Conservation (phyloP, 139 green algal species). For the Eudorina sp. region DNA sequence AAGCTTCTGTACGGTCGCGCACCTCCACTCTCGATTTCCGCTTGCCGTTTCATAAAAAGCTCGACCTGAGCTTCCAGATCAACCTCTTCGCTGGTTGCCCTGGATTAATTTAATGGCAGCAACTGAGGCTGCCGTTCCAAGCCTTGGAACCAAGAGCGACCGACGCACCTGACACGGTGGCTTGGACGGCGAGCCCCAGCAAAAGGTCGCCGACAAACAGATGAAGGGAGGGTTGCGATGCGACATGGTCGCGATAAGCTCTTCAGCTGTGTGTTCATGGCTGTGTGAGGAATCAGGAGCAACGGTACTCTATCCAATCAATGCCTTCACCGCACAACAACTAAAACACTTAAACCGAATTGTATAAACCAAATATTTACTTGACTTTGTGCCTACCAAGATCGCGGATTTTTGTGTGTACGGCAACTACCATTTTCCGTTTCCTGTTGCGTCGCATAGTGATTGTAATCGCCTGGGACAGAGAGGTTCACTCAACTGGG, state of each 20-base stretch:
- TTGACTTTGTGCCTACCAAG: too few species aligned
- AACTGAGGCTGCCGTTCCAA: not conserved
- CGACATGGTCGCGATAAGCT: not conserved
- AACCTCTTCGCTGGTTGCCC: constrained; percentile 66
- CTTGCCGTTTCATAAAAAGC: constrained; percentile 88
- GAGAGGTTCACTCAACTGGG: too few species aligned
- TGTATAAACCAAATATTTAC: too few species aligned
- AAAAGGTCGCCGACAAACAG: not conserved
- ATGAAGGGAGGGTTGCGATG: not conserved
- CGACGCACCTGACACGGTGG: constrained; percentile 4
- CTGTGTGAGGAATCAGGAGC: not conserved
- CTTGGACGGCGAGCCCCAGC: not conserved
- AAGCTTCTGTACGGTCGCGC: too few species aligned
- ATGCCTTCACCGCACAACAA: too few species aligned
- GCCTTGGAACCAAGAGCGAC: not conserved
- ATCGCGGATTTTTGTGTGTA: too few species aligned
- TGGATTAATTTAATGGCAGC: not conserved
- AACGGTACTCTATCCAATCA: too few species aligned
- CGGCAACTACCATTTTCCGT: too few species aligned
- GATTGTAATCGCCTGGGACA: too few species aligned
- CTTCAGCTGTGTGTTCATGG: constrained; percentile 12
- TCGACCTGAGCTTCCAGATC: constrained; percentile 87
- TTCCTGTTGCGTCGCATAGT: too few species aligned
- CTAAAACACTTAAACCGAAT: too few species aligned
- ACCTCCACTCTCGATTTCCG: constrained; percentile 87